phyloP scores from a whole-genome alignment of 2,329 filamentous ascomycete species.

The Penicillium crustosum region DNA sequence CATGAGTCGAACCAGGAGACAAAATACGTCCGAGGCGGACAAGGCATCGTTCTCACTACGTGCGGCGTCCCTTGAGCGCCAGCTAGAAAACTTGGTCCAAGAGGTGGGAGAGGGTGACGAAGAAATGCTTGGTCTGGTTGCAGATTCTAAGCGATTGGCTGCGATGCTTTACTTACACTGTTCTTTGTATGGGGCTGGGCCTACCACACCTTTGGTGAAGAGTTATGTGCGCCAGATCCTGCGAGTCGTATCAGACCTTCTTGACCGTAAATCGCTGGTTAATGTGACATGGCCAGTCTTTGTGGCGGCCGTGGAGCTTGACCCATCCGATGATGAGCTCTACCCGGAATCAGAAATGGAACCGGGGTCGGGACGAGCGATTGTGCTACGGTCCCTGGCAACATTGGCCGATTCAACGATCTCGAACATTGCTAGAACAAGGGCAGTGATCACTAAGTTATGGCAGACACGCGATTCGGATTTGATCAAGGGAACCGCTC shows the following conservation, averaged over 20 bases:
- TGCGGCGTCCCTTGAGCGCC: conserved; percentile 36
- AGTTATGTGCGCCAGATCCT: conserved; percentile 38
- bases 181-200: conserved; percentile 45
- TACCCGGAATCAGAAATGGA: conserved; percentile 26
- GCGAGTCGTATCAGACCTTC: conserved; percentile 33
- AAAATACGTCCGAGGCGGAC: conserved; percentile 25
- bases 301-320: conserved; percentile 46
- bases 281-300: conserved; percentile 48
- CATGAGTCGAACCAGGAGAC: conserved; percentile 41
- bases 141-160: conserved; percentile 47
- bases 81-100: conserved; percentile 37
- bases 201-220: conserved; percentile 39
- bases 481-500: conserved; percentile 25
- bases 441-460: conserved; percentile 49
- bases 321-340: conserved; percentile 40
- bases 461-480: conserved; percentile 48
- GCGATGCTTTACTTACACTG: conserved; percentile 50
- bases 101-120: conserved; percentile 34
- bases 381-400: conserved; percentile 44
- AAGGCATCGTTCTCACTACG: conserved; percentile 31
- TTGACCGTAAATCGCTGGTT: conserved; percentile 34
- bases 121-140: conserved; percentile 35
- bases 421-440: conserved; percentile 47
- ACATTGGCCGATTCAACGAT: conserved; percentile 45
- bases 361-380: conserved; percentile 35